These are phyloP conservation scores for Collybia nuda DNA, from an alignment of 768 basidiomycete genomes.

Conservation along the genomic window DNA sequence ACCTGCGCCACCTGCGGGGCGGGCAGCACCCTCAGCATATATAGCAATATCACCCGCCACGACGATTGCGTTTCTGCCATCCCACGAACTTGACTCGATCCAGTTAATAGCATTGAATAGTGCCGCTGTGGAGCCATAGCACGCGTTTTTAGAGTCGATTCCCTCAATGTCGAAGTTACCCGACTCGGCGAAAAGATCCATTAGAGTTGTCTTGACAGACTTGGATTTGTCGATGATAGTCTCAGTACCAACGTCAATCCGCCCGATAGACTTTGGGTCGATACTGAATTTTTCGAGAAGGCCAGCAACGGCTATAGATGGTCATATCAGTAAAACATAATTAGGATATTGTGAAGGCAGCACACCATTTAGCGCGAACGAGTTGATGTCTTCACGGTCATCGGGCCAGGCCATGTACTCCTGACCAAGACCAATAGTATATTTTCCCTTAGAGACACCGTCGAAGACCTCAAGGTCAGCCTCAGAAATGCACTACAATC, in stretches of 20 bases:
- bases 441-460: conserved; percentile 93
- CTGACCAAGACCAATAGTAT: conserved; percentile 98
- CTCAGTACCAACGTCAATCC: conserved; percentile 97
- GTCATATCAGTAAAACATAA: conserved; percentile 2
- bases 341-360: background rate
- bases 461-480: conserved; percentile 93
- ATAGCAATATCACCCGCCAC: conserved; percentile 97
- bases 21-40: conserved; percentile 93
- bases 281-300: conserved; percentile 93
- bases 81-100: conserved; percentile 96
- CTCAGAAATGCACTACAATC: conserved; percentile 86
- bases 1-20: conserved; percentile 97
- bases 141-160: conserved; percentile 98
- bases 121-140: conserved; percentile 98
- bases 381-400: conserved; percentile 99
- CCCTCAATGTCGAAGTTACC: conserved; percentile 98
- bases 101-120: conserved; percentile 99
- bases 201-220: conserved; percentile 95
- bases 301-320: conserved; percentile 71
- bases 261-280: conserved; percentile 95
- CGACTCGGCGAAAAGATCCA: conserved; percentile 93
- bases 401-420: conserved; percentile 99
- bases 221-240: conserved; percentile 99
- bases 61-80: conserved; percentile 96
- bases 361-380: conserved; percentile 90